Base-by-base conservation (phyloP, 768 basidiomycete species). In the Vishniacozyma victoriae region DNA sequence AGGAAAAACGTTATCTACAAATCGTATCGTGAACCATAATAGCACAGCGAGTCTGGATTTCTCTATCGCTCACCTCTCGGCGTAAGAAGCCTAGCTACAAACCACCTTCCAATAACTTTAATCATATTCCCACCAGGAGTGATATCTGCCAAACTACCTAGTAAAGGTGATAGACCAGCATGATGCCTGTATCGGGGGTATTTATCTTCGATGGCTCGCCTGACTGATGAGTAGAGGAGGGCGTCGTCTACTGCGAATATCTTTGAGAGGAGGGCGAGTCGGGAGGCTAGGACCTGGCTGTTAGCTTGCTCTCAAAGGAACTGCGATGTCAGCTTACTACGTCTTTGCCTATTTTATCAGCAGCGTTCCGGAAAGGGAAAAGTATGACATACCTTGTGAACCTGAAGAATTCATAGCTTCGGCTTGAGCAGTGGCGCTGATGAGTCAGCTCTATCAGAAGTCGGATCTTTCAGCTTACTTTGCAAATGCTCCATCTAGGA, bases 231-330 rank as follows among this genome's bases (percentile, higher is more conserved):
- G 46, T 51, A 64, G n/a, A 64, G 52, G 14, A 64, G 50, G n/a
- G 59, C 62, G 35, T 64, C 57, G 50, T 64, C 62, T 18, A 64
- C 62, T 22, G 59, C 62, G 52, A 52, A 64, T 6, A 64, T 26
- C 22, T 48, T 44, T 9, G 55, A 35, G 6, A 61, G 18, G 35
- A 55, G 36, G 18, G 52, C 46, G 7, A 54, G 36, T 3, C 50
- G 44, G 24, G 46, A 44, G 2, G 45, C 42, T 12, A 51, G 46
- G 36, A 52, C 35, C 48, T 45, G 24, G 5, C n/a, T 25, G 38
- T 23, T 24, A 47, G 35, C 14, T 12, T 25, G 18, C n/a, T 13
- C 18, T 5, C 15, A 16, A n/a, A n/a, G n/a, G n/a, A n/a, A n/a
- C n/a, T n/a, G n/a, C n/a, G n/a, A n/a, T n/a, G n/a, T n/a, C n/a